phyloP scores from a whole-genome alignment of 306 rosid genomes.

The Fragaria ananassa region DNA sequence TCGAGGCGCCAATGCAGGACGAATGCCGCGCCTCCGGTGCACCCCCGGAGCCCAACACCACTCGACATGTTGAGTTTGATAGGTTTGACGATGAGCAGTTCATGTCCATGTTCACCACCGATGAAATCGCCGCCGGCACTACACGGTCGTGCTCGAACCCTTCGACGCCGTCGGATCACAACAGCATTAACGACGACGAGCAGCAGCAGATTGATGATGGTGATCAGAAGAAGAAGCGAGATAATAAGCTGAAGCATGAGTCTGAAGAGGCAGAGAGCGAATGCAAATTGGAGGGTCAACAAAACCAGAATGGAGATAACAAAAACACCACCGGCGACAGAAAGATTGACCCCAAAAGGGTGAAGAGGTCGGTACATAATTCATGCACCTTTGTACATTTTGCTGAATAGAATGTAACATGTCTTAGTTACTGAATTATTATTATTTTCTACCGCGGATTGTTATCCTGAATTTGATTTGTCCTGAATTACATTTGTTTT shows the following conservation, averaged over 20 bases:
- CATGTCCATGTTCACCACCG: slow-evolving; percentile 67
- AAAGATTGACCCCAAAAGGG: slow-evolving; percentile 80
- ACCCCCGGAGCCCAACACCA: not conserved
- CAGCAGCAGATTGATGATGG: not conserved
- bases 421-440: not conserved
- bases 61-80: slow-evolving; percentile 44
- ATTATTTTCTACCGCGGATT: not conserved
- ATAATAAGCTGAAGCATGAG: slow-evolving; percentile 46
- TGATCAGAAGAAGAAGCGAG: slow-evolving; percentile 15
- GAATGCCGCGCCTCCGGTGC: slow-evolving; percentile 38
- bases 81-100: slow-evolving; percentile 81
- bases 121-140: slow-evolving; percentile 40
- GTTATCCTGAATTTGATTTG: not conserved
- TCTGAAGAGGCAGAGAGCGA: slow-evolving; percentile 61
- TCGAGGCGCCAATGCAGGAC: slow-evolving; percentile 59
- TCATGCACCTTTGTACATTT: not conserved
- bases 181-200: slow-evolving; percentile 65
- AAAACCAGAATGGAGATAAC: slow-evolving; percentile 7
- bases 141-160: slow-evolving; percentile 63
- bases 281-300: slow-evolving; percentile 44
- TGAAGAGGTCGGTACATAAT: slow-evolving; percentile 62
- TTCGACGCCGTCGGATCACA: slow-evolving; percentile 71
- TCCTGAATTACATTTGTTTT: slow-evolving; percentile 6
- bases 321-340: slow-evolving; percentile 31
- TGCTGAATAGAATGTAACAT: not conserved